These are phyloP conservation scores for Xylaria intraflava DNA, from an alignment of 495 filamentous ascomycete species.

Conservation along the genomic window DNA sequence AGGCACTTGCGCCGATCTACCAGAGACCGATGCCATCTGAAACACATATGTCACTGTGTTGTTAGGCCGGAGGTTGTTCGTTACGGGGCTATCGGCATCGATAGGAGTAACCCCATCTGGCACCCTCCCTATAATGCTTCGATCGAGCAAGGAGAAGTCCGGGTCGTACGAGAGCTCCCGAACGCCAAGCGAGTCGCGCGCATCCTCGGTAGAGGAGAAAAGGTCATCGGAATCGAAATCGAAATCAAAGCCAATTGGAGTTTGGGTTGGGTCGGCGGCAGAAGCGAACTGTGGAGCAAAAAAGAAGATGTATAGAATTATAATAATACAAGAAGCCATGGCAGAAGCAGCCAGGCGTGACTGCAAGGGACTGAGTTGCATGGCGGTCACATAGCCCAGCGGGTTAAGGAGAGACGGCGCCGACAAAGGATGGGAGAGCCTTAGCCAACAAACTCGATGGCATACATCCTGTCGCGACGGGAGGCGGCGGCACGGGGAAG, in stretches of 20 bases:
- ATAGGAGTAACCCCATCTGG: slow-evolving; percentile 42
- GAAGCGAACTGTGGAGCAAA: slow-evolving; percentile 52
- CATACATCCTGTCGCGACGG: slow-evolving; percentile 11
- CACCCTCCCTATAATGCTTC: slow-evolving; percentile 58
- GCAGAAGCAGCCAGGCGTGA: slow-evolving; percentile 62
- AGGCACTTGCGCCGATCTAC: slow-evolving; percentile 12
- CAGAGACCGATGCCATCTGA: slow-evolving; percentile 18
- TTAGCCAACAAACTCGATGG: slow-evolving; percentile 1
- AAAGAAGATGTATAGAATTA: slow-evolving; percentile 51
- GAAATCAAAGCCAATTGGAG: slow-evolving; percentile 8
- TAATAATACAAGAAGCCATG: slow-evolving; percentile 47
- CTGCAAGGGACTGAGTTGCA: slow-evolving; percentile 62
- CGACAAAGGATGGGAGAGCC: background rate
- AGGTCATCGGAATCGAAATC: slow-evolving; percentile 26
- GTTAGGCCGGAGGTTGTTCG: slow-evolving; percentile 52
- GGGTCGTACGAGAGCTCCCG: slow-evolving; percentile 43
- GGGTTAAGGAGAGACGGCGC: background rate
- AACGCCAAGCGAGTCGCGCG: slow-evolving; percentile 17
- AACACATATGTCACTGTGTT: slow-evolving; percentile 38
- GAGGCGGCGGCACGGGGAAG: background rate
- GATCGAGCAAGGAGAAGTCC: slow-evolving; percentile 52
- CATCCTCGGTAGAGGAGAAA: slow-evolving; percentile 23
- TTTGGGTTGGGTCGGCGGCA: slow-evolving; percentile 44
- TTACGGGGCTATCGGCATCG: slow-evolving; percentile 55
- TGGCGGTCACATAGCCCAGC: slow-evolving; percentile 35